Evolutionary conservation across 1,139 yeast genomes (phyloP), one percentile per base, ranked within the genome.

Genomic region (Candida pseudoviswanathii): DNA sequence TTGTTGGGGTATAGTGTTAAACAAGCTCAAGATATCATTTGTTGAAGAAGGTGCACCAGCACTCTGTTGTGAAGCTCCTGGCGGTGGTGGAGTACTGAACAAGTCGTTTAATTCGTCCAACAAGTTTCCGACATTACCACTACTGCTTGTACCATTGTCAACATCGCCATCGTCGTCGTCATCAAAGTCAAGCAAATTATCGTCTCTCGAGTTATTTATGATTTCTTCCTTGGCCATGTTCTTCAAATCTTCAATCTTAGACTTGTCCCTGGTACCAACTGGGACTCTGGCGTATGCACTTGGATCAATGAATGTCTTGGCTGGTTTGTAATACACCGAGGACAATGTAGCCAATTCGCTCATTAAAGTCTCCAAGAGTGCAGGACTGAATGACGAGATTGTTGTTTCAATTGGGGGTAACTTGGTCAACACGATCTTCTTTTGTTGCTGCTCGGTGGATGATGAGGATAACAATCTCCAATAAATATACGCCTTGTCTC

Each of bases 401-500:
- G 92, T 86, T 3, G 89, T 79, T 41, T 82, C 80, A 50, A 92
- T 82, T 7, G 84, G 82, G 5, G 96, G 96, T 50, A 87, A 71
- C 53, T 81, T 81, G 8, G 84, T 75, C 51, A 86, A 68, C 27
- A 86, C 73, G 43, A 88, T 77, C 48, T 78, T 75, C 58, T 78
- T 64, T 44, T 78, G 78, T 29, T 75, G 62, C 4, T 70, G 76
- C 49, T 82, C 84, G 11, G 62, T 59, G 26, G 66, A 59, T 1
- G 71, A 62, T 29, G 86, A 73, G 0, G 97, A 89, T 51, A 94
- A 75, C 51, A 95, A 75, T 64, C 99, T 84, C 98, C 98, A 94
- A 69, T 91, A 94, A 47, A 94, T 81, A 68, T 86, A 94, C 0
- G 97, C 97, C 69, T 94, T 84, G 68, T 94, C 99, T 61, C 98